Base-by-base conservation (phyloP, 2,329 filamentous ascomycete species). In the Aspergillus oerlinghausenensis region DNA sequence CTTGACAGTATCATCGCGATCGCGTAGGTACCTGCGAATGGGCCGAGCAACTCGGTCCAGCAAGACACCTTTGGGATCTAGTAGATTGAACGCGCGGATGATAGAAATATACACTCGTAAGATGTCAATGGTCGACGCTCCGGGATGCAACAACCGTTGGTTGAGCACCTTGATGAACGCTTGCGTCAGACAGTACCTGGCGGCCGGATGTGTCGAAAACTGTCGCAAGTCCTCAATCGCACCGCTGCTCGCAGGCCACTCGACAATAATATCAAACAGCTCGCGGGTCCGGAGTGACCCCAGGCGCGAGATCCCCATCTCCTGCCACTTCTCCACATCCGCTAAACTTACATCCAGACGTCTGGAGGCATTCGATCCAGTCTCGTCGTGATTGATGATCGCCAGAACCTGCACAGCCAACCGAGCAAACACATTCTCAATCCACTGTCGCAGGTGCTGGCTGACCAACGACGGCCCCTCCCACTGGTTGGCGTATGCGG, bases 71-170 rank as follows among this genome's bases (percentile, higher is more conserved):
- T 84, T 84, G 0, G 85, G 80, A 59, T 88, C 86, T 14, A 89
- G 73, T 19, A 82, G 74, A 51, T 82, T 81, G 62, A 88, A 88
- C 0, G 83, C 80, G 40, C 83, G 81, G 55, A 88, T 88, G 25
- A 88, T 82, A 3, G 80, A 85, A 57, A 88, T 86, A 68, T 89
- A 89, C 7, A 87, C 73, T 59, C 85, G 82, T n/a, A 89, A 71
- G 2, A 89, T 86, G 56, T 88, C 82, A 0, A 83, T 81, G 0
- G 86, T 88, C 9, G 84, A 86, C 2, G 84, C 84, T 8, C 85
- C 86, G 4, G 84, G 82, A 64, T 87, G 84, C 14, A 88, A 70
- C 9, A 88, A 69, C 9, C 84, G 78, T 28, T 77, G 75, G 21
- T 79, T 78, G 2, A 87, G 71, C 43, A 80, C 80, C 6, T 75